These are phyloP conservation scores for Fusarium staphyleae DNA, from an alignment of 2,329 filamentous ascomycete species.

Conservation along the genomic window DNA sequence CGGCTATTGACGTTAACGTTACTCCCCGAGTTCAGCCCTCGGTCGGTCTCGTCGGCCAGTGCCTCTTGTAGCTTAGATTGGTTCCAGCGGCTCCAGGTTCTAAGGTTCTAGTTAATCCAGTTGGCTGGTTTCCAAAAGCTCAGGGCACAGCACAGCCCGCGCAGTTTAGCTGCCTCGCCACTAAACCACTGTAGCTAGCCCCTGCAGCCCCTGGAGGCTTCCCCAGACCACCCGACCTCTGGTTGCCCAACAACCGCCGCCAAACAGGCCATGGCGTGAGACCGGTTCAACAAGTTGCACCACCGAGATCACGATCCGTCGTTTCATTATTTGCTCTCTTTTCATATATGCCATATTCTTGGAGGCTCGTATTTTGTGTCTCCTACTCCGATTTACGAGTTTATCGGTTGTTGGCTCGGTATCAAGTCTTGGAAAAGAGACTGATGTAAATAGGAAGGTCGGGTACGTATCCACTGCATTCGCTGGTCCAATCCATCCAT, in stretches of 20 bases:
- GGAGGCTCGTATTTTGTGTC: background rate
- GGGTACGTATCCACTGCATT: constrained; percentile 36
- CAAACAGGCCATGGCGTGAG: constrained; percentile 20
- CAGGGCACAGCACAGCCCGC: too few relatives aligned
- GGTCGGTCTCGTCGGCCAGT: constrained; percentile 15
- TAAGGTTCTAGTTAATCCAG: too few relatives aligned
- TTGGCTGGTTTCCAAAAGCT: too few relatives aligned
- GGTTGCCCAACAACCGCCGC: constrained; percentile 33
- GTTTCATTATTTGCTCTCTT: background rate
- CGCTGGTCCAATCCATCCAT: constrained; percentile 35
- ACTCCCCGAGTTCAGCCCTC: background rate
- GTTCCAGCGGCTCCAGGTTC: constrained; percentile 33
- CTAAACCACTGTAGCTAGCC: constrained; percentile 3
- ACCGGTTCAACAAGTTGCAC: constrained; percentile 12
- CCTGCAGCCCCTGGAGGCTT: constrained; percentile 27
- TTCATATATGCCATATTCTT: background rate
- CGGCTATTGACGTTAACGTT: constrained; percentile 9
- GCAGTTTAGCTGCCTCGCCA: constrained; percentile 11
- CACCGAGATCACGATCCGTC: constrained; percentile 9
- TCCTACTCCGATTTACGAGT: background rate
- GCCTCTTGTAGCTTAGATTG: constrained; percentile 30
- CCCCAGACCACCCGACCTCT: constrained; percentile 1
- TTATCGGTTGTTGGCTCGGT: background rate
- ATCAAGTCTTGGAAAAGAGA: constrained; percentile 20
- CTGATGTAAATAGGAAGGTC: constrained; percentile 35